phyloP scores from a whole-genome alignment of 2,329 filamentous ascomycete species.

The Chaetomiaceae sp. region DNA sequence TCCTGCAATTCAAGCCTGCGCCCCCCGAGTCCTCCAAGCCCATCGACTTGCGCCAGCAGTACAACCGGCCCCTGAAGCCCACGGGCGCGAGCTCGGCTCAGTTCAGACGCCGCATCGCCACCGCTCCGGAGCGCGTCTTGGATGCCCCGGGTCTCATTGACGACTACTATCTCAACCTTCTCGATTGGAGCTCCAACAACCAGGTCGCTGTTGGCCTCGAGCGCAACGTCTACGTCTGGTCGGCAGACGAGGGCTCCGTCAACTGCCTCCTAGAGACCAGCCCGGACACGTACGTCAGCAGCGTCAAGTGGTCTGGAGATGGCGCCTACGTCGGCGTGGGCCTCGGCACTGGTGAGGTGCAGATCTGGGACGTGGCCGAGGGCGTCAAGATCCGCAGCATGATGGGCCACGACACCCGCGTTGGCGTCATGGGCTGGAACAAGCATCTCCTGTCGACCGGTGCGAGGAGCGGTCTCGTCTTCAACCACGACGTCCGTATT shows the following conservation, averaged over 20 bases:
- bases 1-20: slow-evolving; percentile 96
- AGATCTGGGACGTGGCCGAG: slow-evolving; percentile 99
- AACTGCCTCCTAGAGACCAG: slow-evolving; percentile 82
- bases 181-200: slow-evolving; percentile 97
- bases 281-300: slow-evolving; percentile 92
- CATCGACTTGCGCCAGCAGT: slow-evolving; percentile 94
- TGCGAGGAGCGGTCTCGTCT: slow-evolving; percentile 88
- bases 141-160: slow-evolving; percentile 95
- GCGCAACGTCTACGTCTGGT: slow-evolving; percentile 98
- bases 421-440: slow-evolving; percentile 98
- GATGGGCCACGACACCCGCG: slow-evolving; percentile 93
- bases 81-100: slow-evolving; percentile 70
- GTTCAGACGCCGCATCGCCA: slow-evolving; percentile 86
- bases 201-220: slow-evolving; percentile 97
- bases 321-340: slow-evolving; percentile 95
- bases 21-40: slow-evolving; percentile 98
- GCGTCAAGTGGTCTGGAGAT: slow-evolving; percentile 97
- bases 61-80: slow-evolving; percentile 91
- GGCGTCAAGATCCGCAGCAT: slow-evolving; percentile 95
- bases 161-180: slow-evolving; percentile 97
- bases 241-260: slow-evolving; percentile 86
- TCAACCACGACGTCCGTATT: slow-evolving; percentile 97
- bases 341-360: slow-evolving; percentile 90
- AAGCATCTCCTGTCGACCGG: slow-evolving; percentile 96
- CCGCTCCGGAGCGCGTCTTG: slow-evolving; percentile 90